Evolutionary conservation across 1,139 yeast species (phyloP), one percentile per base, ranked within the genome.

Genomic region (Wickerhamomyces sp.): DNA sequence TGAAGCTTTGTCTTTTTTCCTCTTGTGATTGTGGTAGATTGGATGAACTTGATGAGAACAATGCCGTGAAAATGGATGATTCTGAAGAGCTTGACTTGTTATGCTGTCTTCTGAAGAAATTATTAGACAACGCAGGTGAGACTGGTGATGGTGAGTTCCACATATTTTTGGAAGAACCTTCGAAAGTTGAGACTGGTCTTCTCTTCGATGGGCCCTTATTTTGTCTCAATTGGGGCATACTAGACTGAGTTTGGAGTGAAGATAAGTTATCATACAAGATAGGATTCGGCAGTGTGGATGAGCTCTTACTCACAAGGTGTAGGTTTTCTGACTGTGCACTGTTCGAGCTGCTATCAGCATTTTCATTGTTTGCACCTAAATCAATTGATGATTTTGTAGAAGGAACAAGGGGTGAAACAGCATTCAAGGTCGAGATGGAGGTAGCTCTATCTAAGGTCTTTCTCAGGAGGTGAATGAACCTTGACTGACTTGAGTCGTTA

Each of bases 81-180:
- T 77, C 85, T 0, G 76, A 74, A 0, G 85, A 75, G 37, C 71
- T 72, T 13, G 81, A 68, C 44, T 79, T 70, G 28, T 44, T 43
- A 34, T 75, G 68, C 49, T 77, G 84, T 44, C 77, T 73, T 45
- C 83, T 66, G 59, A 81, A 79, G 41, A 82, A 69, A 27, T 74
- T 71, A 40, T 73, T 68, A 3, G 71, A 58, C 1, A 67, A 54
- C 0, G 72, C 61, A 5, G 74, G 72, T 2, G 78, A 64, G 8
- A 68, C 56, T 3, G 76, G 67, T 2, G 65, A 32, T 12, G 35
- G 55, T 18, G 56, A 36, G 4, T 48, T 42, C 46, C 52, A 50
- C 8, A 44, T 43, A 10, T 46, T 40, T 20, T 42, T 42, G 1
- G 52, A 44, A 1, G 64, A 49, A n/a, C 50, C 43, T 39, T 79